Percentiles rank a stretch among this genome's conserved stretches.
Evolutionary conservation across 441 rosid species (phyloP).

Genomic region (Hura crepitans): DNA sequence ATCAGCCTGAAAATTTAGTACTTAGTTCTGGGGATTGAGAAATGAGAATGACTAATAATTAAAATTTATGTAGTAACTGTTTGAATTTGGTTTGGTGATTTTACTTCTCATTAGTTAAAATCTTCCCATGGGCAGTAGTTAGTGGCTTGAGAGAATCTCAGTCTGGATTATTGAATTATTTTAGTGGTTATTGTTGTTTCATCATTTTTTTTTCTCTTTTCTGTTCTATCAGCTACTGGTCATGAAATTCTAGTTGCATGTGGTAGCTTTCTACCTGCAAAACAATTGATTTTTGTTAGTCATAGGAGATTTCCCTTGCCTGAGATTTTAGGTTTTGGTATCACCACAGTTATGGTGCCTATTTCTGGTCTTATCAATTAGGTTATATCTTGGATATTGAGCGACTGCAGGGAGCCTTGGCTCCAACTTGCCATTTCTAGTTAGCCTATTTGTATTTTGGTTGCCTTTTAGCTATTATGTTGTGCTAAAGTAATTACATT

Average conservation of each 20-base stretch:
- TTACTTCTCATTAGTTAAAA: background rate
- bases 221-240: background rate
- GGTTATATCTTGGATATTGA: background rate
- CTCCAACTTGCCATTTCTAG: background rate
- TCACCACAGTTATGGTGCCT: background rate
- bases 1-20: background rate
- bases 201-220: background rate
- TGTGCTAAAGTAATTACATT: background rate
- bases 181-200: background rate
- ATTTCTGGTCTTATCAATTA: background rate
- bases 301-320: background rate
- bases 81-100: background rate
- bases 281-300: background rate
- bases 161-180: background rate
- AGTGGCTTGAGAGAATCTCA: background rate
- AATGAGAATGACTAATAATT: background rate
- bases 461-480: background rate
- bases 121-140: background rate
- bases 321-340: background rate
- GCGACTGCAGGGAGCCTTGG: background rate
- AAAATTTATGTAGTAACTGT: too few relatives aligned
- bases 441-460: background rate
- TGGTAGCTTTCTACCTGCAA: background rate
- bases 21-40: background rate
- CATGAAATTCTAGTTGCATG: background rate